Conservation (phyloP, 2,329 filamentous ascomycete species). For the Elsinoe perseae region DNA sequence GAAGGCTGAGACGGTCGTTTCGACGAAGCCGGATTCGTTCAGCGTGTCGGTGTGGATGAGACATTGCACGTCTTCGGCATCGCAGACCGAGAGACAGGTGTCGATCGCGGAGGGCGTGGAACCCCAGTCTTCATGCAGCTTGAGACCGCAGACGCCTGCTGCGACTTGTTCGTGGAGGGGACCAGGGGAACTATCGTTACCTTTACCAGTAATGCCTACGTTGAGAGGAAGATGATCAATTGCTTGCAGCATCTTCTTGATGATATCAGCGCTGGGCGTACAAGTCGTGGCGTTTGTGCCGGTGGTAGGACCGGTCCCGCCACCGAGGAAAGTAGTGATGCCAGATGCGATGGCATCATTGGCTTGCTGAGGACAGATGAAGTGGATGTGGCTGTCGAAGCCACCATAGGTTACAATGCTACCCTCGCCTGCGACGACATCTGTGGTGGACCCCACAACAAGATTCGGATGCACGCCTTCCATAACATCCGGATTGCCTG, state of each 20-base stretch:
- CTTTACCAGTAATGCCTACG: slow-evolving; percentile 85
- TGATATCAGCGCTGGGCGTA: slow-evolving; percentile 75
- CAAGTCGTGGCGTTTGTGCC: slow-evolving; percentile 90
- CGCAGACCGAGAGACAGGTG: slow-evolving; percentile 73
- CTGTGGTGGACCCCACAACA: slow-evolving; percentile 79
- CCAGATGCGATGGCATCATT: slow-evolving; percentile 76
- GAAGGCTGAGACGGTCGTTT: slow-evolving; percentile 79
- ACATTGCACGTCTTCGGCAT: slow-evolving; percentile 85
- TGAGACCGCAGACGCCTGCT: slow-evolving; percentile 82
- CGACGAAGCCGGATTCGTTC: slow-evolving; percentile 96
- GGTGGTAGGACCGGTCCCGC: slow-evolving; percentile 86
- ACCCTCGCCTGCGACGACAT: slow-evolving; percentile 84
- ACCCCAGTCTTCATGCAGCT: slow-evolving; percentile 96
- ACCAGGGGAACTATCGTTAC: slow-evolving; percentile 67
- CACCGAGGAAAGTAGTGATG: slow-evolving; percentile 83
- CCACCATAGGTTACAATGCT: slow-evolving; percentile 88
- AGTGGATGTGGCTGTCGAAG: slow-evolving; percentile 85
- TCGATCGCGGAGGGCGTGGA: slow-evolving; percentile 87
- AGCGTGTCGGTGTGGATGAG: slow-evolving; percentile 94
- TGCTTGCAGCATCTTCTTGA: slow-evolving; percentile 84
- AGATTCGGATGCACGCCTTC: slow-evolving; percentile 70
- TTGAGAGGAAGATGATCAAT: slow-evolving; percentile 77
- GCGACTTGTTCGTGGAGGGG: slow-evolving; percentile 71
- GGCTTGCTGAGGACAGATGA: slow-evolving; percentile 89
- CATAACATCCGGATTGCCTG: slow-evolving; percentile 96